phyloP scores from a whole-genome alignment of 202 grass and related monocot genomes.

The Carex arenaria region DNA sequence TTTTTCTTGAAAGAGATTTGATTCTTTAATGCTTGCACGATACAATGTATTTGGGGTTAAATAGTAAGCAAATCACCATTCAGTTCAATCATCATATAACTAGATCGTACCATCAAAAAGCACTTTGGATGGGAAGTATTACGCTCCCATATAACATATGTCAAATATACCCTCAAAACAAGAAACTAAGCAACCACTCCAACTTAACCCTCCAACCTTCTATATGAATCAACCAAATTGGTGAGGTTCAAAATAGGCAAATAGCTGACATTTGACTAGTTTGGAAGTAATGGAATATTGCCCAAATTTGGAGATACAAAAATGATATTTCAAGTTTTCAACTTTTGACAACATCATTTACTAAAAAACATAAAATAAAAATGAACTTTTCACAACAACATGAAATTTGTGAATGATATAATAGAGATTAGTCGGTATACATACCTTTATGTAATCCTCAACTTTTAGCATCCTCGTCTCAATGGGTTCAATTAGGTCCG shows the following conservation, averaged over 20 bases:
- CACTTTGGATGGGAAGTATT: not conserved
- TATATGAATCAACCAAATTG: not conserved
- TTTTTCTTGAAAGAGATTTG: not conserved
- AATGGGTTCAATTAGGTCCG: conserved; percentile 77
- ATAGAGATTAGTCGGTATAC: not conserved
- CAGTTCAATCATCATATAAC: not conserved
- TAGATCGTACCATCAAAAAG: not conserved
- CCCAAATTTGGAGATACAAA: not conserved
- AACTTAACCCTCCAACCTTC: not conserved
- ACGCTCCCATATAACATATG: not conserved
- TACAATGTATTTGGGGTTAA: not conserved
- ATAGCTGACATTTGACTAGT: not conserved
- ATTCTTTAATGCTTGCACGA: not conserved
- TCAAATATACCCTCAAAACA: not conserved
- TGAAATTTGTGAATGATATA: not conserved
- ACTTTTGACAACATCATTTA: not conserved
- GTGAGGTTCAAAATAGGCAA: not conserved
- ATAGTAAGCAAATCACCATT: not conserved
- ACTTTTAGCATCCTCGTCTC: conserved; percentile 69
- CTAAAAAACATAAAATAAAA: not conserved
- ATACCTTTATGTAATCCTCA: conserved; percentile 80
- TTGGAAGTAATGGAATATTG: not conserved
- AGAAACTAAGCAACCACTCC: not conserved
- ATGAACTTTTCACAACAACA: not conserved
- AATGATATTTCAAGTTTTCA: not conserved